Percentiles rank a stretch among this genome's conserved stretches.
Evolutionary conservation across 208 protist genomes (phyloP).

Genomic region (Zelonia costaricensis): DNA sequence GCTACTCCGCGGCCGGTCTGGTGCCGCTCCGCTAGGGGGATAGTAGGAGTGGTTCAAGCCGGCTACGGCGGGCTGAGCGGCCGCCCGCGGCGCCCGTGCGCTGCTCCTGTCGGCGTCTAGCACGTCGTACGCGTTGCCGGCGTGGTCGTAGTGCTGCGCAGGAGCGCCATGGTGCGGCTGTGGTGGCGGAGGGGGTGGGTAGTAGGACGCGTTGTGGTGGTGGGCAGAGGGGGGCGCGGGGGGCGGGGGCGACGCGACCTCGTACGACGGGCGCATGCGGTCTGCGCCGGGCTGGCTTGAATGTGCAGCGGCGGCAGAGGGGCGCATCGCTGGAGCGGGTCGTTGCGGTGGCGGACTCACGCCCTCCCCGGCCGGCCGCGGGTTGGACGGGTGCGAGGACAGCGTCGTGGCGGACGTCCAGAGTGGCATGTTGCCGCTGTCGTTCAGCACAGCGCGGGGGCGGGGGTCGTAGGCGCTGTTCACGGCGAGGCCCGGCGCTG

Average conservation of each 20-base stretch:
- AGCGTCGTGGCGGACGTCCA: slow-evolving; percentile 26
- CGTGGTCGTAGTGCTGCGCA: too few relatives aligned
- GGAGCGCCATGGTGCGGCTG: too few relatives aligned
- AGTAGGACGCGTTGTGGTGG: not conserved
- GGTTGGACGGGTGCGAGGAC: slow-evolving; percentile 7
- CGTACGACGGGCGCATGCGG: slow-evolving; percentile 8
- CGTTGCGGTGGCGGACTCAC: slow-evolving; percentile 20
- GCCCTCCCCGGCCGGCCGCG: not conserved
- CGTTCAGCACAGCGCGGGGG: slow-evolving; percentile 4
- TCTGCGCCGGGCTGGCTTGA: not conserved
- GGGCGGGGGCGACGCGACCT: slow-evolving; percentile 6
- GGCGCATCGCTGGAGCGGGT: too few relatives aligned
- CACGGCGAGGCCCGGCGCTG: not conserved
- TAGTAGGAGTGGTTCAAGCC: slow-evolving; percentile 10
- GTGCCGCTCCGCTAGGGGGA: not conserved
- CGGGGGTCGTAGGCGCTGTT: not conserved
- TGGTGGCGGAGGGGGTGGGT: not conserved
- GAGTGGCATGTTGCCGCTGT: slow-evolving; percentile 17
- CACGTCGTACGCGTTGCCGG: too few relatives aligned
- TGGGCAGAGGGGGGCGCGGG: not conserved
- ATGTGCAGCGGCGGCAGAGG: too few relatives aligned
- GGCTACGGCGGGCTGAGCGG: too few relatives aligned
- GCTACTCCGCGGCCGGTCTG: too few relatives aligned
- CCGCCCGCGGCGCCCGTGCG: too few relatives aligned
- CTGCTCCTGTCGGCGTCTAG: too few relatives aligned